phyloP scores from a whole-genome alignment of 306 rosid species.

The Quercus berberidifolia region DNA sequence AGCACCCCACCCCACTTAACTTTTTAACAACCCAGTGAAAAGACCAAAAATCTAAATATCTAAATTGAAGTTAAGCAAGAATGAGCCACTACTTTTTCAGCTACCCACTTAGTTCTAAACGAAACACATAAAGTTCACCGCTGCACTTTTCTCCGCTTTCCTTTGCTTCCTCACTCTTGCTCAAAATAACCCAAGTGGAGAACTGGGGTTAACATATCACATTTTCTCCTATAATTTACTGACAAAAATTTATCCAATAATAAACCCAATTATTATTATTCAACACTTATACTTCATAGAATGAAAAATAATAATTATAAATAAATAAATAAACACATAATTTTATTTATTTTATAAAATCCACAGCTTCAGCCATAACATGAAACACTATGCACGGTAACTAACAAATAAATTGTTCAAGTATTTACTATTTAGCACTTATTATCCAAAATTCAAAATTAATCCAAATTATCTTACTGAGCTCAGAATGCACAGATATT shows the following conservation, averaged over 20 bases:
- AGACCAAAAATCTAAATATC: not conserved
- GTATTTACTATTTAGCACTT: not conserved
- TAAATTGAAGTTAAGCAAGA: not conserved
- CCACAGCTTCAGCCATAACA: not conserved
- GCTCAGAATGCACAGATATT: not conserved
- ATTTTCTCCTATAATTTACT: not conserved
- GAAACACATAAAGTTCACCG: not conserved
- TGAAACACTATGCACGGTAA: not conserved
- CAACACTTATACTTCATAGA: not conserved
- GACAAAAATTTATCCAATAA: not conserved
- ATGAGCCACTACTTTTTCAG: not conserved
- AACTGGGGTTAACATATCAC: not conserved
- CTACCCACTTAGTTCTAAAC: not conserved
- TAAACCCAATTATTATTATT: not conserved
- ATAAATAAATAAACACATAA: too few species aligned
- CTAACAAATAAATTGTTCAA: not conserved
- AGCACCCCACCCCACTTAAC: too few species aligned
- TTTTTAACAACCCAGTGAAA: not conserved
- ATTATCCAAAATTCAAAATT: not conserved
- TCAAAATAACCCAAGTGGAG: not conserved
- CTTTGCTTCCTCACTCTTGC: not conserved
- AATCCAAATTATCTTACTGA: not conserved
- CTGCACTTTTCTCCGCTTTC: not conserved
- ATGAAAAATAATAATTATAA: too few species aligned
- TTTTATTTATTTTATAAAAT: too few species aligned